Evolutionary conservation across 495 filamentous ascomycete species (phyloP), one percentile per base, ranked within the genome.

Genomic region (Aspergillus conjunctus): DNA sequence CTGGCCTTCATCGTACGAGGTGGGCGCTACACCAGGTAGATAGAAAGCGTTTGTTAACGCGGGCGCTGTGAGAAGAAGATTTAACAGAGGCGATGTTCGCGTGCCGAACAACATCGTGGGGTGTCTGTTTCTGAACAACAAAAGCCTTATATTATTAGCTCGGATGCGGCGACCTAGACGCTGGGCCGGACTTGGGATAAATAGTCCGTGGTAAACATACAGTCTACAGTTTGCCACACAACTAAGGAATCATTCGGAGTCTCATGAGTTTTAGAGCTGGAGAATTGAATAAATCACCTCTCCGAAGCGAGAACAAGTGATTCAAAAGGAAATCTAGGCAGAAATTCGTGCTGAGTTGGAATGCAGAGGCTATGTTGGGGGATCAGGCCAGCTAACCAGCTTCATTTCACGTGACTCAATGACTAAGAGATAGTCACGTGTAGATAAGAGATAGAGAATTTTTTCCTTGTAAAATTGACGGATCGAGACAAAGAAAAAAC

Each of bases 21-120:
- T 92, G n/a, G 95, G 94, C 52, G 93, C 92, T 68, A 97, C 91
- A 60, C 94, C 94, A 15, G 94, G 94, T 39, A 98, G 88, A 77
- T 98, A 98, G 80, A 98, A 98, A 54, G 91, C 90, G 6, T 87
- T 76, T 18, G 88, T 81, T 33, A 90, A 73, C 4, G 77, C 71
- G 37, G 79, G 73, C 9, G 74, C 63, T 21, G 70, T 56, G 14
- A 77, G 63, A 10, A 80, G 54, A 44, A 69, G 64, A 34, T 66
- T 65, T 3, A 67, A 62, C 20, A 79, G 39, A 31, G 74, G 58
- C 22, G 67, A 61, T 3, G 66, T 45, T 60, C 66, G 74, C 54
- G 71, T 70, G 66, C 63, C 66, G 62, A 73, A 72, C 64, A 74
- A 69, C 78, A 80, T 80, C 39, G 62, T 76, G 73, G 45, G 56